Conservation (phyloP, 2,329 filamentous ascomycete species). For the Sclerotinia subarctica region DNA sequence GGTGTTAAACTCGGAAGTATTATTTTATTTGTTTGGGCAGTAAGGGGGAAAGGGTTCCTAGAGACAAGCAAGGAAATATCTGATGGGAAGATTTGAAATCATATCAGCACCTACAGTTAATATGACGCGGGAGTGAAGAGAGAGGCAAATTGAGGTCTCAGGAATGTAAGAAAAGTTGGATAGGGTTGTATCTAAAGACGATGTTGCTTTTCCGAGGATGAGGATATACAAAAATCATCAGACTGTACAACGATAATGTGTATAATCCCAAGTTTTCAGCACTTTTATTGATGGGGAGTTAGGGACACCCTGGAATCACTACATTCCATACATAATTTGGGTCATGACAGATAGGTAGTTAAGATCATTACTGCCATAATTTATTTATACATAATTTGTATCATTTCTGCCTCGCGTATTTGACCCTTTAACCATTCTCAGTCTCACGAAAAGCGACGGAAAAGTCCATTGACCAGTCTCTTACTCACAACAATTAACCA, state of each 20-base stretch:
- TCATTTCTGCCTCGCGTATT: not conserved
- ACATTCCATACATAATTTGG: constrained; percentile 3
- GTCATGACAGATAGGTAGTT: constrained; percentile 2
- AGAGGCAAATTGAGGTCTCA: not conserved
- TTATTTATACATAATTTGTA: constrained; percentile 17
- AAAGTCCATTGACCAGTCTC: not conserved
- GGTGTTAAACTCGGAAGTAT: constrained; percentile 17
- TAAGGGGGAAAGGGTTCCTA: not conserved
- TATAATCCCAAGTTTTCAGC: constrained; percentile 15
- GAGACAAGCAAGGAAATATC: not conserved
- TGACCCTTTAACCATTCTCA: not conserved
- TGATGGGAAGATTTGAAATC: not conserved
- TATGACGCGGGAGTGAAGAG: not conserved
- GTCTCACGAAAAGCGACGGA: not conserved
- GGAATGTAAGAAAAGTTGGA: constrained; percentile 3
- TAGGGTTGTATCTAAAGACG: constrained; percentile 5
- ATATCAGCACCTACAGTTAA: constrained; percentile 11
- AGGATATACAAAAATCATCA: constrained; percentile 23
- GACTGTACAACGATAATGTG: constrained; percentile 23
- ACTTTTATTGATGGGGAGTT: constrained; percentile 14
- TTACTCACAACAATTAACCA: not conserved
- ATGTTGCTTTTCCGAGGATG: constrained; percentile 10
- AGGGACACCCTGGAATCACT: not conserved
- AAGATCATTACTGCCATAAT: constrained; percentile 6
- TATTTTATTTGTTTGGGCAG: constrained; percentile 14